Conservation (phyloP, 2,329 filamentous ascomycete species). For the Cladophialophora yegresii region DNA sequence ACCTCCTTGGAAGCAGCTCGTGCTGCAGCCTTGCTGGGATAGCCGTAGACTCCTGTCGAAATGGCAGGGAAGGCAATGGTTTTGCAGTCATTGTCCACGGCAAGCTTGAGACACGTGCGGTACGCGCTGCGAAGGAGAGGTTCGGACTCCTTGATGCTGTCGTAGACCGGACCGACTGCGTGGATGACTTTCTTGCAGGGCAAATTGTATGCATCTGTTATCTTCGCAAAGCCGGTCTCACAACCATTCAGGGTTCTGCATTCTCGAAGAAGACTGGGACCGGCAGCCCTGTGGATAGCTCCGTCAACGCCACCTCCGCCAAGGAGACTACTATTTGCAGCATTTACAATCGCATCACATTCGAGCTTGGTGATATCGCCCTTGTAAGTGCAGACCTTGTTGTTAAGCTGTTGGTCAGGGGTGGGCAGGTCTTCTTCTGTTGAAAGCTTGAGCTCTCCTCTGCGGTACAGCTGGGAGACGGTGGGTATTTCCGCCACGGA, state of each 20-base stretch:
- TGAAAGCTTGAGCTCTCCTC: slow-evolving; percentile 49
- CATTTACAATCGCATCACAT: slow-evolving; percentile 87
- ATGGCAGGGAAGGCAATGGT: slow-evolving; percentile 81
- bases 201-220: slow-evolving; percentile 74
- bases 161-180: slow-evolving; percentile 82
- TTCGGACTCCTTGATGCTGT: slow-evolving; percentile 43
- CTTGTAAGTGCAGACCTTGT: slow-evolving; percentile 68
- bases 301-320: slow-evolving; percentile 91
- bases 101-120: slow-evolving; percentile 68
- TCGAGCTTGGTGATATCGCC: slow-evolving; percentile 79
- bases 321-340: slow-evolving; percentile 75
- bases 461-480: slow-evolving; percentile 65
- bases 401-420: slow-evolving; percentile 63
- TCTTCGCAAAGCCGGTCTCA: slow-evolving; percentile 75
- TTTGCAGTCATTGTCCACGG: slow-evolving; percentile 64
- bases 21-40: slow-evolving; percentile 73
- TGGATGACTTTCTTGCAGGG: slow-evolving; percentile 82
- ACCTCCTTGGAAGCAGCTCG: slow-evolving; percentile 67
- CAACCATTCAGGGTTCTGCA: slow-evolving; percentile 74
- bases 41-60: slow-evolving; percentile 88
- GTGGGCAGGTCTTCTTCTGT: slow-evolving; percentile 33
- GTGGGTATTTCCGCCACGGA: slow-evolving; percentile 45
- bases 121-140: slow-evolving; percentile 67
- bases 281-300: slow-evolving; percentile 83
- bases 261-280: slow-evolving; percentile 66